Base-by-base conservation (phyloP, 192 early-diverging fungal species). In the Coemansia sp. region DNA sequence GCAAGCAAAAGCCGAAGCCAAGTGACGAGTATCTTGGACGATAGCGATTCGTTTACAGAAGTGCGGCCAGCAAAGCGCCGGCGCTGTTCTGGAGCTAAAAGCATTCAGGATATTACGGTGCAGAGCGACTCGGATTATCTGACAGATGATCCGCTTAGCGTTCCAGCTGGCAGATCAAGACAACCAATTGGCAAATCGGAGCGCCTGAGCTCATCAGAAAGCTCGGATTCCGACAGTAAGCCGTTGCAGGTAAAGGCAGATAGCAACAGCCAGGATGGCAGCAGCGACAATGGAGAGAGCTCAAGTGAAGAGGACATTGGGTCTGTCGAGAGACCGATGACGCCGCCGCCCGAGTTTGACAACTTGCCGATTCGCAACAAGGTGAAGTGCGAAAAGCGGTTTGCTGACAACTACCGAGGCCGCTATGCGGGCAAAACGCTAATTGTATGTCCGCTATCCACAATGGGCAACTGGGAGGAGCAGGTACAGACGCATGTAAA, bases 391-490 rank as follows among this genome's bases (percentile, higher is more conserved):
- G 74, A 78, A 49, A 53, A 57, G 38, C 53, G 40, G 8, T 78
- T 78, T 15, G 49, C 46, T 30, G 63, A 45, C 3, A 78, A 64
- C 49, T 70, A 70, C 50, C 74, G 61, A 14, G 68, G 74, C 11
- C 55, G 68, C 18, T 78, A 78, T 36, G 74, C 74, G 14, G 70
- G 71, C 2, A 73, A 81, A 14, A 90, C 88, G 7, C 67, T 90
- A 35, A 85, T 90, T 40, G 68, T 90, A 8, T 88, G 85, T 38
- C 88, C 88, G 14, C 75, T 90, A 19, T 83, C 82, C 13, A 87
- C 83, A 7, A 75, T 90, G 42, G 65, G 78, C 13, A 87, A 90
- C 63, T 90, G 88, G 88, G 86, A 87, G 61, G 83, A 87, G 36
- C 87, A 90, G 65, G 62, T 88, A 16, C 48, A 12, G 23, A 57